Evolutionary conservation across 306 rosid species (phyloP), one percentile per base, ranked within the genome.

Genomic region (Ormosia semicastrata): DNA sequence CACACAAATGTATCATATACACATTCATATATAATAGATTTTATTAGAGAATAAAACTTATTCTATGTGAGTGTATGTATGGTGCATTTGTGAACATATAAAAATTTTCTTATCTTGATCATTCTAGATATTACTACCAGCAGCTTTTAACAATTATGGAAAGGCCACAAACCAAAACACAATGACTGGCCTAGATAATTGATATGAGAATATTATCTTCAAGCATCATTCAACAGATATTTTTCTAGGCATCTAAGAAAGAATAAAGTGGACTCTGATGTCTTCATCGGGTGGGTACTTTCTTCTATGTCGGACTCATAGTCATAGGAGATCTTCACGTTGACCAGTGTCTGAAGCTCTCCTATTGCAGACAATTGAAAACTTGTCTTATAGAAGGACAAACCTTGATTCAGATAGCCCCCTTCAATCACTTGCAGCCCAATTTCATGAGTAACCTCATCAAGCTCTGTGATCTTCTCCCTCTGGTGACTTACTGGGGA

Each of bases 401-500:
- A 88, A 9, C 94, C 97, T 66, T 50, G 46, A 46, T 88, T 83
- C 57, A 90, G 73, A 40, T 80, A 36, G 6, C 87, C 88, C 34
- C 97, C 91, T 82, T 92, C 94, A 9, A 84, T 34, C 69, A 92
- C 88, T 78, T 86, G 71, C 60, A 88, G 30, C 47, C 86, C 90
- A 63, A 92, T 33, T 73, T 73, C 81, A 78, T 88, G 86, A 6
- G 34, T 39, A 10, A 29, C 3, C 2, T 79, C 90, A 81, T 92
- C 91, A 63, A 92, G 75, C 75, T 79, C 91, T 68, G 78, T 81
- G 43, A 92, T 90, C 79, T 69, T 85, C 80, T 92, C 93, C 71
- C 40, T 88, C 66, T 92, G 89, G 14, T 18, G 62, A 64, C 66
- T 79, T 68, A 78, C 83, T 2, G 47, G 47, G 3, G 57, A 0